Evolutionary conservation across 805 yeast genomes (phyloP).

Genomic region (Huiozyma sinensis): DNA sequence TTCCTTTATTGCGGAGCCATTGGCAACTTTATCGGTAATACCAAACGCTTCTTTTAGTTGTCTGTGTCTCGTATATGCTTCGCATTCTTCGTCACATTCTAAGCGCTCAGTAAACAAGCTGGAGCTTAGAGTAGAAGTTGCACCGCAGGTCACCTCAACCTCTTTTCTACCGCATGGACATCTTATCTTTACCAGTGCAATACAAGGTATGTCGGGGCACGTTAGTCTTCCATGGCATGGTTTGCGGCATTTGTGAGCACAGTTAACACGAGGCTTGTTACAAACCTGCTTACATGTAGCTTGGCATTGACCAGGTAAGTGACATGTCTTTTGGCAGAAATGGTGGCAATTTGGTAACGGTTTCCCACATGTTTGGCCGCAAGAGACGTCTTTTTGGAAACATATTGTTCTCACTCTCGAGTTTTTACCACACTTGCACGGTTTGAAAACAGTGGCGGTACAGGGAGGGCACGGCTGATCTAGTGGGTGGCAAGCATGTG

Average conservation of each 20-base stretch:
- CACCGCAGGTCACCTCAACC: constrained; percentile 46
- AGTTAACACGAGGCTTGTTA: constrained; percentile 37
- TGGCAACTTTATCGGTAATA: constrained; percentile 5
- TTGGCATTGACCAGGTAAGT: constrained; percentile 47
- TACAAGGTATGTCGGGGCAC: constrained; percentile 49
- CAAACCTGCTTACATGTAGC: constrained; percentile 51
- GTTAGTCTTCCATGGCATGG: constrained; percentile 52
- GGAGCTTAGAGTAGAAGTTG: constrained; percentile 27
- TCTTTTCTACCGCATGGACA: constrained; percentile 59
- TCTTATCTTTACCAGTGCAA: constrained; percentile 35
- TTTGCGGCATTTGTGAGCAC: constrained; percentile 58
- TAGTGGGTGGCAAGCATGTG: constrained; percentile 69
- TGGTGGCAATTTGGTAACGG: constrained; percentile 40
- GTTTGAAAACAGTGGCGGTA: constrained; percentile 45
- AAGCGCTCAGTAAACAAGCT: constrained; percentile 31
- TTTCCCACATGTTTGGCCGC: constrained; percentile 55
- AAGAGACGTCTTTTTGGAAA: constrained; percentile 56
- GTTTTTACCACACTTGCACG: constrained; percentile 52
- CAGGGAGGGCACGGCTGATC: constrained; percentile 64
- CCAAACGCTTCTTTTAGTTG: constrained; percentile 56
- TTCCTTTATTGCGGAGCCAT: constrained; percentile 1
- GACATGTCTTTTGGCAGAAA: constrained; percentile 46
- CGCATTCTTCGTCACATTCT: constrained; percentile 67
- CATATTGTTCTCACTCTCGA: constrained; percentile 50
- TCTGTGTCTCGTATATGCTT: constrained; percentile 45